A percentile compares a stretch with the other conserved stretches of the same genome.
Evolutionary conservation across 75 land plant species (phyloP).

Genomic region (Ceratopteris richardii): DNA sequence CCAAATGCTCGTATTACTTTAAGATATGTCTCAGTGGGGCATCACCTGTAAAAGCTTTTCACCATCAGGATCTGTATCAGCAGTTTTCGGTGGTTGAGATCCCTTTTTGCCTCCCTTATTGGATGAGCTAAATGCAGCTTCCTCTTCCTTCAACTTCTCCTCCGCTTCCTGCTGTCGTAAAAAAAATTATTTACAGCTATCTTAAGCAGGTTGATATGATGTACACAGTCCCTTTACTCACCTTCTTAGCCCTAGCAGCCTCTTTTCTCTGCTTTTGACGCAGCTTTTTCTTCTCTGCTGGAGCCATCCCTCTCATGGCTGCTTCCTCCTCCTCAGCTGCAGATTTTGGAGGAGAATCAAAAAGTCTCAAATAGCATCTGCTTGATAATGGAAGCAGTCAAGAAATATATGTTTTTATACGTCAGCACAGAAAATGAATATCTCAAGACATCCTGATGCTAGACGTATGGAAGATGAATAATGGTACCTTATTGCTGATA

Average conservation of each 20-base stretch:
- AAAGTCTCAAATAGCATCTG: constrained; percentile 85
- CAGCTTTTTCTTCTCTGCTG: constrained; percentile 82
- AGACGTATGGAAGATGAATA: too few relatives aligned
- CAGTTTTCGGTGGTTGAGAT: constrained; percentile 48
- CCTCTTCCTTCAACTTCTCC: constrained; percentile 68
- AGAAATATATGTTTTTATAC: too few relatives aligned
- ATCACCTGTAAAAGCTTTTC: constrained; percentile 78
- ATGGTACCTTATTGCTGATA: constrained; percentile 85
- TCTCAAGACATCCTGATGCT: too few relatives aligned
- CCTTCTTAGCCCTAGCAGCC: constrained; percentile 88
- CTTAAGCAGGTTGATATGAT: too few relatives aligned
- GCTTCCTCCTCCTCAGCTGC: constrained; percentile 69
- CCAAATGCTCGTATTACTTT: too few relatives aligned
- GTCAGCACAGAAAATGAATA: too few relatives aligned
- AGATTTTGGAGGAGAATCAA: constrained; percentile 80
- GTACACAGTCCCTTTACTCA: constrained; percentile 13
- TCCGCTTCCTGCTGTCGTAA: constrained; percentile 84
- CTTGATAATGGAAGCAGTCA: constrained; percentile 5
- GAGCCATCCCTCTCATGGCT: constrained; percentile 57
- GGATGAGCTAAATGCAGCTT: constrained; percentile 27
- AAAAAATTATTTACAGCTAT: constrained; percentile 13
- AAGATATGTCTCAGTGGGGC: neutral
- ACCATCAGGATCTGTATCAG: constrained; percentile 91
- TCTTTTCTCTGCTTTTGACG: constrained; percentile 82
- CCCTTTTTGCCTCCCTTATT: constrained; percentile 68